These are phyloP conservation scores for Oryza nivara DNA, from an alignment of 176 grass and related monocot genomes.

Conservation along the genomic window DNA sequence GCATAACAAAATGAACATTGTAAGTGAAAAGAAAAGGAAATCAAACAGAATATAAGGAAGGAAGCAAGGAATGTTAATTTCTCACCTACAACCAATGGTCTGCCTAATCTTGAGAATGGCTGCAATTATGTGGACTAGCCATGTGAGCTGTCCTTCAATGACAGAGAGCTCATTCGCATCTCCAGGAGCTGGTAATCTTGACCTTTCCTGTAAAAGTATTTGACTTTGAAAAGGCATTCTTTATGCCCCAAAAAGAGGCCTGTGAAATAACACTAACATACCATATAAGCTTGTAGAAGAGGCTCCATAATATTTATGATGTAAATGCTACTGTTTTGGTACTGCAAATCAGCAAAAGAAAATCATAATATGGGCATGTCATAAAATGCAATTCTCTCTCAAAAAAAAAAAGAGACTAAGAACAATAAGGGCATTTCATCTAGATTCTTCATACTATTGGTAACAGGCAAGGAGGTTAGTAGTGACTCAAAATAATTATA, in stretches of 20 bases:
- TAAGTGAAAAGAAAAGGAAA: conserved; percentile 30
- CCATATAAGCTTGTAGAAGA: conserved; percentile 99
- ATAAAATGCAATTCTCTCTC: conserved; percentile 33
- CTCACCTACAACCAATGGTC: conserved; percentile 72
- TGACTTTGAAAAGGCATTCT: conserved; percentile 25
- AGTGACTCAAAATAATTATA: neutral
- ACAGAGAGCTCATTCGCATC: conserved; percentile 75
- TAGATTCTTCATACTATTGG: neutral
- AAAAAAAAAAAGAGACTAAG: neutral
- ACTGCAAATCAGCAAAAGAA: conserved; percentile 68
- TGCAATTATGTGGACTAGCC: conserved; percentile 97
- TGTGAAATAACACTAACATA: conserved; percentile 50
- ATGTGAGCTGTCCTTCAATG: conserved; percentile 98
- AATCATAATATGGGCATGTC: conserved; percentile 30
- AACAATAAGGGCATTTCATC: conserved; percentile 13
- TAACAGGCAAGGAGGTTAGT: neutral
- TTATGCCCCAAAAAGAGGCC: neutral
- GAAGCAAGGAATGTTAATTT: conserved; percentile 22
- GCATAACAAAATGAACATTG: conserved; percentile 38
- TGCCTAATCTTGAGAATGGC: conserved; percentile 95
- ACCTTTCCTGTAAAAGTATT: conserved; percentile 74
- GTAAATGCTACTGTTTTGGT: conserved; percentile 84
- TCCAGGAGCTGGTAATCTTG: conserved; percentile 75
- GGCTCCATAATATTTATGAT: conserved; percentile 99
- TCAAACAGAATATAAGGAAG: conserved; percentile 13